Base-by-base conservation (phyloP, 2,329 filamentous ascomycete species). In the Diaporthe velutina region DNA sequence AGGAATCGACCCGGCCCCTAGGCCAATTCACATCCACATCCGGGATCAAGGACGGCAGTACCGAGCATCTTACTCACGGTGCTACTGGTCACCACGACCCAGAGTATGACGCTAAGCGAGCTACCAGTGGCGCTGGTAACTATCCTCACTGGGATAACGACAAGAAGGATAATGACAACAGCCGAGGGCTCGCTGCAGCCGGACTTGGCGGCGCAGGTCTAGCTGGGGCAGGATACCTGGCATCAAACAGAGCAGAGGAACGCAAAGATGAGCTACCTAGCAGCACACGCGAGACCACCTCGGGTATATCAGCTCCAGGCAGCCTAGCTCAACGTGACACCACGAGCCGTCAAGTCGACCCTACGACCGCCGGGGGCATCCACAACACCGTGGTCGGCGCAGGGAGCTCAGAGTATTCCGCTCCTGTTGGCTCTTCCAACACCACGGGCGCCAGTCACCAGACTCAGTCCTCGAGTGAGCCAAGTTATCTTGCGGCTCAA, bases 301-400 rank as follows among this genome's bases (percentile, higher is more conserved):
- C 68, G 15, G 70, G 60, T 8, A 1, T 28, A 1, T 42, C 55
- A n/a, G 45, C 55, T n/a, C 55, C 54, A 25, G 30, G 19, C 22
- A 52, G 30, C 9, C 33, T 52, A 6, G 45, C 64, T 13, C 45
- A 67, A 38, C 45, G 45, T 12, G 64, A 52, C 9, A 67, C 64
- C 9, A 67, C 64, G 2, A 38, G 28, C 8, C 45, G 45, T 1
- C 55, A 52, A 28, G 28, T 48, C 4, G 25, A 45, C 4, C 52
- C 45, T 7, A 25, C 54, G 1, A 52, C 58, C 30, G 19, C 55
- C 22, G 74, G 74, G 1, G 74, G 74, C 15, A 57, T 75, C n/a
- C 71, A 71, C 66, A 75, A 75, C 45, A 75, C 74, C 2, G 71
- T 75, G 2, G 42, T 71, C 8, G 74, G 74, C 17, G 71, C 74